These are phyloP conservation scores for Meredithiella fracta DNA, from an alignment of 2,329 filamentous ascomycete species.

Conservation along the genomic window DNA sequence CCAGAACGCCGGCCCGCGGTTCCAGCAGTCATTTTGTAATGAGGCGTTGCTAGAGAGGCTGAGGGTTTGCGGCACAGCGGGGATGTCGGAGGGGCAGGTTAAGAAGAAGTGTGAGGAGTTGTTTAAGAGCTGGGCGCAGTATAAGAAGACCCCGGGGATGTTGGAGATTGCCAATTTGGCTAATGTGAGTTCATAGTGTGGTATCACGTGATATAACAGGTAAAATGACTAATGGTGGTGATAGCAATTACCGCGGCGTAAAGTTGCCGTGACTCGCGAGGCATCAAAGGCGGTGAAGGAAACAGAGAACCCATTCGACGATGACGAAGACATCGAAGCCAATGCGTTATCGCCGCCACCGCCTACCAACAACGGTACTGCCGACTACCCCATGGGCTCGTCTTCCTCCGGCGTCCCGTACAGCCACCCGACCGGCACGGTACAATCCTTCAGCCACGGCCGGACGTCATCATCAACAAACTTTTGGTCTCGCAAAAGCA, in stretches of 20 bases:
- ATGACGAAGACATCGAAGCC: slow-evolving; percentile 42
- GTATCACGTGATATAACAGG: neutral
- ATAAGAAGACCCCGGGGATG: slow-evolving; percentile 66
- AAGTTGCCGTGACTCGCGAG: slow-evolving; percentile 58
- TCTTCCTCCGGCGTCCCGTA: slow-evolving; percentile 14
- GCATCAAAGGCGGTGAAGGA: slow-evolving; percentile 72
- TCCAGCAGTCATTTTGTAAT: slow-evolving; percentile 76
- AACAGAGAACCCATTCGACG: slow-evolving; percentile 55
- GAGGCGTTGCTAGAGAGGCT: slow-evolving; percentile 84
- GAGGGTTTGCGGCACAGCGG: slow-evolving; percentile 70
- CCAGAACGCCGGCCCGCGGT: slow-evolving; percentile 77
- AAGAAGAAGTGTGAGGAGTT: slow-evolving; percentile 73
- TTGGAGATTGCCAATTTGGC: slow-evolving; percentile 67
- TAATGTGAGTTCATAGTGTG: slow-evolving; percentile 26
- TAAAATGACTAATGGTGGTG: neutral
- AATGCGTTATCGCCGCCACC: slow-evolving; percentile 9
- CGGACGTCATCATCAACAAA: slow-evolving; percentile 25
- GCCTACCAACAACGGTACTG: slow-evolving; percentile 12
- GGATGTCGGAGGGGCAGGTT: slow-evolving; percentile 73
- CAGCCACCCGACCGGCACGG: slow-evolving; percentile 12
- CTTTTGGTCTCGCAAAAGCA: slow-evolving; percentile 30
- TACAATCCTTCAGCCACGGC: slow-evolving; percentile 17
- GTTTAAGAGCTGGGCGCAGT: slow-evolving; percentile 78
- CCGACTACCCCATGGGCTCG: neutral
- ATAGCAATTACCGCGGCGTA: slow-evolving; percentile 47